Conservation (phyloP, 1,284 basidiomycete genomes). For the Ustilago shanxiensis region DNA sequence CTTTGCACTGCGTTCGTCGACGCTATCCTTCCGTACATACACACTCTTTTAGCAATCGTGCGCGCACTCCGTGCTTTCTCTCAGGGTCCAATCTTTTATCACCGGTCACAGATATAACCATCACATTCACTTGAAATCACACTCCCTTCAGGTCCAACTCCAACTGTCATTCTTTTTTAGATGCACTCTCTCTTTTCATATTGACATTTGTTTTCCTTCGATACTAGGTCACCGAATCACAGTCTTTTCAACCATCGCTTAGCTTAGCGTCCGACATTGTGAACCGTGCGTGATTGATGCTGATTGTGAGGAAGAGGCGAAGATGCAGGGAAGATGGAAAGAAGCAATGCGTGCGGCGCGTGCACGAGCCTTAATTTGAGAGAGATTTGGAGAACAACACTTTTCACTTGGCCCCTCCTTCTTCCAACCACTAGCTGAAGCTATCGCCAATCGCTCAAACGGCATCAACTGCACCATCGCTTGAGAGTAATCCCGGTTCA, state of each 20-base stretch:
- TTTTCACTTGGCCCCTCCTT: too few relatives aligned
- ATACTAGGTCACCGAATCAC: slow-evolving; percentile 1
- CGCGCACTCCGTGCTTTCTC: background rate
- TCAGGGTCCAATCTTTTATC: background rate
- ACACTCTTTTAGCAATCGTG: background rate
- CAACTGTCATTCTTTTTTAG: slow-evolving; percentile 27
- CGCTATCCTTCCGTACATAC: background rate
- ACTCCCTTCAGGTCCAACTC: slow-evolving; percentile 35
- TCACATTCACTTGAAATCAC: slow-evolving; percentile 7
- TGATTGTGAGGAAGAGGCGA: background rate
- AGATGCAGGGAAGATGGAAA: background rate
- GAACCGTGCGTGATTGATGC: too few relatives aligned
- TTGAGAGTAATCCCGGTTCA: too few relatives aligned
- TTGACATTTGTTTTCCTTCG: background rate
- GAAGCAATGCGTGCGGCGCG: background rate
- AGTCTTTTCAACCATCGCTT: slow-evolving; percentile 8
- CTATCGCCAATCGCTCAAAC: too few relatives aligned
- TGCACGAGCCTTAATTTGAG: background rate
- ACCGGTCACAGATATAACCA: background rate
- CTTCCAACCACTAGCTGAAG: too few relatives aligned
- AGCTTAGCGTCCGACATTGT: too few relatives aligned
- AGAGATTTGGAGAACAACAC: background rate
- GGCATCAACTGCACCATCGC: too few relatives aligned
- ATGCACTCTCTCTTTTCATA: background rate
- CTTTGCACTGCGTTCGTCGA: background rate